Conservation (phyloP, 129 eudicot species). For the Centaurea solstitialis region DNA sequence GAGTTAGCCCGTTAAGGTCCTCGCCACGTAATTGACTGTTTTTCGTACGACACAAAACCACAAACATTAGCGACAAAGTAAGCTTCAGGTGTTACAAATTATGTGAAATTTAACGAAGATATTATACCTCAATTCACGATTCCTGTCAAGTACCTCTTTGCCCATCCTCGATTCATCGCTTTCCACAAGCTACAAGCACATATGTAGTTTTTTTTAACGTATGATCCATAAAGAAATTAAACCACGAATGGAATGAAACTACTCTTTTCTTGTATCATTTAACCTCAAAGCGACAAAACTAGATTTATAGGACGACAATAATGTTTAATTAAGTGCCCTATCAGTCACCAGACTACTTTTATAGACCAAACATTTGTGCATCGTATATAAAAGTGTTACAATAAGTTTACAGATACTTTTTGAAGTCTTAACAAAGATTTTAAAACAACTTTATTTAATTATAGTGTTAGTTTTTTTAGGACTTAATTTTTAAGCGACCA, state of each 20-base stretch:
- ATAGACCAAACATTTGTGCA: background rate
- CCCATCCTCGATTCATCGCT: conserved; percentile 36
- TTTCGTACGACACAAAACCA: background rate
- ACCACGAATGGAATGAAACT: background rate
- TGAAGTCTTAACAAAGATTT: background rate
- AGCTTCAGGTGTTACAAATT: background rate
- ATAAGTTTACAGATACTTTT: background rate
- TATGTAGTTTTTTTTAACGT: background rate
- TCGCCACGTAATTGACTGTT: conserved; percentile 65
- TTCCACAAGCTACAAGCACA: conserved; percentile 38
- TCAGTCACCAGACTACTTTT: background rate
- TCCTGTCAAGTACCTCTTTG: conserved; percentile 51
- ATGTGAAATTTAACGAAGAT: background rate
- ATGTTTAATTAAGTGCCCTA: background rate
- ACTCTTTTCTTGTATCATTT: too few species aligned
- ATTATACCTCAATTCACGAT: conserved; percentile 47
- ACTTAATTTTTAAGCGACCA: too few species aligned
- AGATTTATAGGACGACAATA: too few species aligned
- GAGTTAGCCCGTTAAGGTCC: conserved; percentile 54
- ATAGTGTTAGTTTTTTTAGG: too few species aligned
- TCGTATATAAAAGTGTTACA: background rate
- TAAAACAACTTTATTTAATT: too few species aligned
- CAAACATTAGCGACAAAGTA: background rate
- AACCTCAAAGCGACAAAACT: too few species aligned
- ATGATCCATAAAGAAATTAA: background rate